Evolutionary conservation across 768 basidiomycete species (phyloP).

Genomic region (Boletus sp.): DNA sequence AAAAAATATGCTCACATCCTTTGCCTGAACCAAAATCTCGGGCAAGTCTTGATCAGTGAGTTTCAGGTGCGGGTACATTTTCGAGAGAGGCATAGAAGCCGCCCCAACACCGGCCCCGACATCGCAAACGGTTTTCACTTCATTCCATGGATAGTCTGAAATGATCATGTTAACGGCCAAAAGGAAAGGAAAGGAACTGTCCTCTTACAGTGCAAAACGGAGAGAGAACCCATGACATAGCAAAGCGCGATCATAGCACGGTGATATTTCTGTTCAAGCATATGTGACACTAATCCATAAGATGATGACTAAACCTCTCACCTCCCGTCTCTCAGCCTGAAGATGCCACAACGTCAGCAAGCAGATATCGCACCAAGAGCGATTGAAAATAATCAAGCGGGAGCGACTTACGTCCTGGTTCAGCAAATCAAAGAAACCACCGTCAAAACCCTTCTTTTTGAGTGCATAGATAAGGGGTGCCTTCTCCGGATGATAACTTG

Average conservation of each 20-base stretch:
- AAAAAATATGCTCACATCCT: neutral
- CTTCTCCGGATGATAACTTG: conserved; percentile 21
- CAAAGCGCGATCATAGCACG: conserved; percentile 22
- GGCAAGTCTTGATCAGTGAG: too few relatives aligned
- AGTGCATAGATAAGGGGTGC: conserved; percentile 23
- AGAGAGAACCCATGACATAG: conserved; percentile 20
- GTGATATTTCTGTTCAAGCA: conserved; percentile 17
- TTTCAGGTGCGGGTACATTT: too few relatives aligned
- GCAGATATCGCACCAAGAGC: neutral
- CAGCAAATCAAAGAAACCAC: conserved; percentile 23
- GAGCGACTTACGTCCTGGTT: conserved; percentile 16
- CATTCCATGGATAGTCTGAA: too few relatives aligned
- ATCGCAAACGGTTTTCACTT: too few relatives aligned
- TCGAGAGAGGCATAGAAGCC: too few relatives aligned
- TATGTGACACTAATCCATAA: neutral
- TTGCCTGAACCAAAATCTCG: too few relatives aligned
- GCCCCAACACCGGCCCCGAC: too few relatives aligned
- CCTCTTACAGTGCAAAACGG: conserved; percentile 21
- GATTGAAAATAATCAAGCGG: neutral
- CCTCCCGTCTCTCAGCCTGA: conserved; percentile 17
- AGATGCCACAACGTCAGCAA: neutral
- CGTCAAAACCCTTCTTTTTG: conserved; percentile 13
- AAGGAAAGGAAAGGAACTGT: neutral
- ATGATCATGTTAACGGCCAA: neutral
- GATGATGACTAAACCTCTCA: neutral